Evolutionary conservation across 2,329 filamentous ascomycete genomes (phyloP).

Genomic region (Diplodia mutila): DNA sequence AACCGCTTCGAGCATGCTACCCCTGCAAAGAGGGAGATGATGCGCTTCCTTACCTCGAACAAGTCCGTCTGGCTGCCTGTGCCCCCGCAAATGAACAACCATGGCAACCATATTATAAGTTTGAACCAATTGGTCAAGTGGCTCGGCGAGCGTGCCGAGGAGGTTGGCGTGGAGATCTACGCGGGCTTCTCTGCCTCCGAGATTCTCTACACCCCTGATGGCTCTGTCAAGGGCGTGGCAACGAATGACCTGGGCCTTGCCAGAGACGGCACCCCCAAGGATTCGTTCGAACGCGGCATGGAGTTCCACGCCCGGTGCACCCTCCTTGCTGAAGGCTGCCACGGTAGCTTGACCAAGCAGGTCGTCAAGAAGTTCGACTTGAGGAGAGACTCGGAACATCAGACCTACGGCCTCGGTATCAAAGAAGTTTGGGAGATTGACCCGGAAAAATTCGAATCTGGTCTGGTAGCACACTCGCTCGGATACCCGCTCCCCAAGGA

Average conservation of each 20-base stretch:
- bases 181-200: conserved; percentile 95
- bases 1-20: conserved; percentile 87
- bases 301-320: conserved; percentile 94
- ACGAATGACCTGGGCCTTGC: conserved; percentile 92
- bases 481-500: conserved; percentile 87
- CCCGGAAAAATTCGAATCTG: conserved; percentile 88
- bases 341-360: conserved; percentile 93
- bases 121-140: conserved; percentile 94
- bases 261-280: conserved; percentile 81
- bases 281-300: conserved; percentile 94
- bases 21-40: conserved; percentile 79
- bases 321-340: conserved; percentile 91
- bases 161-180: conserved; percentile 93
- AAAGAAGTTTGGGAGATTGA: conserved; percentile 98
- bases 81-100: conserved; percentile 97
- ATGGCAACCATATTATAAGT: conserved; percentile 97
- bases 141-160: conserved; percentile 95
- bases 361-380: conserved; percentile 93
- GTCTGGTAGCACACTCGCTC: conserved; percentile 85
- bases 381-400: conserved; percentile 83
- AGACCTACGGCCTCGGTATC: conserved; percentile 91
- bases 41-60: conserved; percentile 91
- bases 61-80: conserved; percentile 78
- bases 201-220: conserved; percentile 82
- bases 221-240: conserved; percentile 88